Base-by-base conservation (phyloP, 805 yeast genomes). In the Pichia paraexigua region DNA sequence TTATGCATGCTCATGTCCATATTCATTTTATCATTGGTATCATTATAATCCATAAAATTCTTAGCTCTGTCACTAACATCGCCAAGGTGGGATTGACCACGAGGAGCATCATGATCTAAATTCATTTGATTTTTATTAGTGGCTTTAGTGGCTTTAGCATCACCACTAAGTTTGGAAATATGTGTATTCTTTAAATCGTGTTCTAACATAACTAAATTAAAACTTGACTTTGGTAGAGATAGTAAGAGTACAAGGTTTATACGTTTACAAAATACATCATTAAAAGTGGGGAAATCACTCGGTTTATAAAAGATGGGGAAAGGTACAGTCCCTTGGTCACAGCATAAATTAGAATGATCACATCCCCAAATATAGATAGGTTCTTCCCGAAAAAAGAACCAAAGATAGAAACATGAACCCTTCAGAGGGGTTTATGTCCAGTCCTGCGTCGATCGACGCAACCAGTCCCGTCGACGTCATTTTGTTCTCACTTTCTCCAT, bases 51-150 rank as follows among this genome's bases (percentile, higher is more conserved):
- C 7, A 53, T 17, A 11, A 44, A 17, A 27, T 51, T 42, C 12
- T 51, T 48, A 7, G 53, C 41, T 10, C 51, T 42, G 30, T 53
- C 48, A 20, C 45, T 50, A 21, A 55, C 11, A 2, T 48, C 32
- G 10, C 48, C 13, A 22, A 53, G 11, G 32, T 49, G 52, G 1
- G 49, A 43, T 20, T 51, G 45, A 30, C 48, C 45, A 35, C 58
- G 42, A 24, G 58, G 58, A 5, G 52, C n/a, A 13, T 46, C 41
- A 12, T 35, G 20, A 22, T 40, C 49, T 2, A 17, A 24, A 15
- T 25, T 30, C 35, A 13, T 30, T 13, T 30, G n/a, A 30, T 30
- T 13, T 12, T 30, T 12, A 12, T 15, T 32, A 3, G 5, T 32
- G 15, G 37, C 8, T 15, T 32, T 8, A 35, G 39, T 35, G 18